These are phyloP conservation scores for Eruca vesicaria DNA, from an alignment of 441 rosid genomes.

Conservation along the genomic window DNA sequence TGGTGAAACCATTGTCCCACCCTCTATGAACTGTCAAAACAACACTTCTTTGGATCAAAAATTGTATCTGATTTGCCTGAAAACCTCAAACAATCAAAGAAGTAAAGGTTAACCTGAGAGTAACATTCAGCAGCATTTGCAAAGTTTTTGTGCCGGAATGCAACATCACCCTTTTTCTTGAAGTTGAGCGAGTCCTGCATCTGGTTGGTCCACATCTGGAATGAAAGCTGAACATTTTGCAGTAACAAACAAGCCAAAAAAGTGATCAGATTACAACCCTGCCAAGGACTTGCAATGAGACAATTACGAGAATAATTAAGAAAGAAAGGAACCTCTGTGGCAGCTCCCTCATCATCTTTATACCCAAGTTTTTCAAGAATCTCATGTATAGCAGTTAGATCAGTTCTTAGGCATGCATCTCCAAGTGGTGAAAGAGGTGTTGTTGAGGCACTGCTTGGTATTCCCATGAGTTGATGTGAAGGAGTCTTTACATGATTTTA, in stretches of 20 bases:
- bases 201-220: conserved; percentile 98
- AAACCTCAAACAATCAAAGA: neutral
- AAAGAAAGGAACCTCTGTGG: conserved; percentile 64
- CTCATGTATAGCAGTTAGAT: conserved; percentile 78
- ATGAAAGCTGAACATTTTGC: conserved; percentile 65
- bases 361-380: conserved; percentile 69
- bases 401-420: conserved; percentile 80
- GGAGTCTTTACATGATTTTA: conserved; percentile 54
- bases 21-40: conserved; percentile 61
- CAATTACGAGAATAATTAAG: neutral
- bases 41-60: neutral
- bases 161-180: conserved; percentile 86
- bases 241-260: conserved; percentile 1
- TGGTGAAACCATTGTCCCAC: conserved; percentile 71
- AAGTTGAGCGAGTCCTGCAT: conserved; percentile 81
- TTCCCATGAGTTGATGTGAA: conserved; percentile 81
- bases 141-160: conserved; percentile 76
- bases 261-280: neutral
- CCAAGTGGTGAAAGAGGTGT: conserved; percentile 68
- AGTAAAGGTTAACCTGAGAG: conserved; percentile 55
- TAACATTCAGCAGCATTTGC: conserved; percentile 65
- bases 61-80: neutral
- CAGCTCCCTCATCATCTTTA: conserved; percentile 84
- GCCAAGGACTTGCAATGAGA: neutral
- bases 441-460: conserved; percentile 57